Evolutionary conservation across 2,329 filamentous ascomycete species (phyloP).

Genomic region (Fusarium albosuccineum): DNA sequence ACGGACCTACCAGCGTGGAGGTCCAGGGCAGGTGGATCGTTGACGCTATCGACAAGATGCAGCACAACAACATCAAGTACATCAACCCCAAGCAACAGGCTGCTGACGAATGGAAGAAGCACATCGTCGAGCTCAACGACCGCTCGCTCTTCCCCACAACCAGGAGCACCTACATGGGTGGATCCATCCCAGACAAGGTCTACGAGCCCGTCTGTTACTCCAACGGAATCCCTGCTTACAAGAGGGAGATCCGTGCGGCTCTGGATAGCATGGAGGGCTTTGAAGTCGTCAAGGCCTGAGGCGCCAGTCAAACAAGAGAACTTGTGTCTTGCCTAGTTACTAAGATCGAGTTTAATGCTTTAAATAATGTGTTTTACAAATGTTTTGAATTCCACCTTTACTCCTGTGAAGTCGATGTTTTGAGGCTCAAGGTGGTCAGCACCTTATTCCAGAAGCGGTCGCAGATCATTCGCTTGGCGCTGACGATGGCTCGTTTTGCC

Average conservation of each 20-base stretch:
- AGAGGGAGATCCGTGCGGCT: conserved; percentile 37
- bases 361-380: background rate
- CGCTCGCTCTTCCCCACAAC: conserved; percentile 62
- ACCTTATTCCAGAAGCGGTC: too few species aligned
- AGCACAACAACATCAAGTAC: conserved; percentile 59
- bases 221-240: conserved; percentile 56
- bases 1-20: conserved; percentile 67
- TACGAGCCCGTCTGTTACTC: conserved; percentile 65
- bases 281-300: conserved; percentile 33
- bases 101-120: conserved; percentile 62
- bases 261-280: conserved; percentile 39
- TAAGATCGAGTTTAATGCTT: background rate
- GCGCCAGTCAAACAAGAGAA: background rate
- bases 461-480: too few species aligned
- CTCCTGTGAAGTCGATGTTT: too few species aligned
- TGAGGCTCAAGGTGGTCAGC: too few species aligned
- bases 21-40: conserved; percentile 69
- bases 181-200: conserved; percentile 65
- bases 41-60: conserved; percentile 63
- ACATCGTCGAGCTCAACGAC: conserved; percentile 61
- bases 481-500: too few species aligned
- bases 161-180: conserved; percentile 68
- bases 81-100: conserved; percentile 63
- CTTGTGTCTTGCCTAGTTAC: background rate
- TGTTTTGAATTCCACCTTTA: too few species aligned